Evolutionary conservation across 805 yeast species (phyloP), one percentile per base, ranked within the genome.

Genomic region (Kodamaea restingae): DNA sequence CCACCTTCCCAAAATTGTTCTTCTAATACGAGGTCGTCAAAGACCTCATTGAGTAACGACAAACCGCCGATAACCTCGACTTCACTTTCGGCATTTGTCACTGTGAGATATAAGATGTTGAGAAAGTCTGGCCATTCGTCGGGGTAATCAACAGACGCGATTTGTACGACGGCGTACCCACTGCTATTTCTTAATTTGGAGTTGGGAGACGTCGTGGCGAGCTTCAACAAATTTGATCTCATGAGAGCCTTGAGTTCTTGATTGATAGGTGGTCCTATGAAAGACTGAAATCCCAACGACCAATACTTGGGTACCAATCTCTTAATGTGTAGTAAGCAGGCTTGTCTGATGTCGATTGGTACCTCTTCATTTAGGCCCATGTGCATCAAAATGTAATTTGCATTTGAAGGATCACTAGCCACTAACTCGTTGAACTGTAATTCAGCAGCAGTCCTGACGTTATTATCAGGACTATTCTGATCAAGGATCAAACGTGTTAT

Each of bases 91-190:
- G 56, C 53, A 7, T 65, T 53, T 7, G 58, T 50, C 25, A 75
- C 67, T 18, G 59, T 56, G 1, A 52, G 53, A 50, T 78, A 80
- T 15, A 87, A 52, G 5, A 58, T 58, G 24, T 60, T 53, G 40
- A 85, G 55, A 34, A 90, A 64, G 15, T 70, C 73, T 0, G 97
- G 95, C 98, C 98, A 91, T 55, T 88, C 95, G 54, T 93, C 98
- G 0, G 98, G 98, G 53, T 77, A 91, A 54, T 91, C 98, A 1
- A 81, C 84, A 2, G 84, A 83, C 0, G 95, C 88, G 11, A 91
- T 85, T 51, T 85, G 95, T 4, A 84, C 84, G 12, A 88, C 75
- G 11, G 85, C 81, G 47, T 86, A 81, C 1, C 90, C 79, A 2
- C 84, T 76, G 36, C 84, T 73, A 21, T 71, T 73, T 42, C 87